phyloP scores from a whole-genome alignment of 1,284 basidiomycete genomes.

The Tetrapyrgos nigripes region DNA sequence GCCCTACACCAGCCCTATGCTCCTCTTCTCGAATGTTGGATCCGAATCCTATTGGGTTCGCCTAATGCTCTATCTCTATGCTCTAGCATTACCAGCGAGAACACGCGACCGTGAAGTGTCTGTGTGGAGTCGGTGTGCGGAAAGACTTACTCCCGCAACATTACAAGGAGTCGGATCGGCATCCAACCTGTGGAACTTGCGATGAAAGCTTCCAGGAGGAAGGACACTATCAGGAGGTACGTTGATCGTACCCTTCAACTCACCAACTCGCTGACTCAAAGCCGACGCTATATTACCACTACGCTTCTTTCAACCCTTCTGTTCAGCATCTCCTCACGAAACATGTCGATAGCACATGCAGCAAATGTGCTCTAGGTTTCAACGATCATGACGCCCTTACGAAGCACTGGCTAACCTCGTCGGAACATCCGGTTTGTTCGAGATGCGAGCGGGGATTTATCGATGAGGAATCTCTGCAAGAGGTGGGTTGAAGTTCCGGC shows the following conservation, averaged over 20 bases:
- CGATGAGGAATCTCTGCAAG: background rate
- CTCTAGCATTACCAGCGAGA: no score
- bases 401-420: slow-evolving; percentile 24
- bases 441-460: slow-evolving; percentile 1
- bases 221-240: slow-evolving; percentile 36
- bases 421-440: slow-evolving; percentile 9
- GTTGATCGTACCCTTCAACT: slow-evolving; percentile 8
- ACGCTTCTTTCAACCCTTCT: no score
- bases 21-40: no score
- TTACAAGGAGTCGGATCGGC: background rate
- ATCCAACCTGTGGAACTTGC: slow-evolving; percentile 7
- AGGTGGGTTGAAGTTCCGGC: background rate
- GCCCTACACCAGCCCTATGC: no score
- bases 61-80: no score
- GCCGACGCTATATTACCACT: no score
- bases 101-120: no score
- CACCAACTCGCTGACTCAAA: slow-evolving; percentile 11
- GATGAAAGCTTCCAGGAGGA: slow-evolving; percentile 22
- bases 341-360: slow-evolving; percentile 25
- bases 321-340: slow-evolving; percentile 12
- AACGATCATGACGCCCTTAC: slow-evolving; percentile 14
- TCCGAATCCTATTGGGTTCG: no score
- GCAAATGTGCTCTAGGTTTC: slow-evolving; percentile 25
- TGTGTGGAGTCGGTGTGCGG: background rate
- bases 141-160: background rate